These are phyloP conservation scores for Monosporascus sp. DNA, from an alignment of 2,329 filamentous ascomycete genomes.

Conservation along the genomic window DNA sequence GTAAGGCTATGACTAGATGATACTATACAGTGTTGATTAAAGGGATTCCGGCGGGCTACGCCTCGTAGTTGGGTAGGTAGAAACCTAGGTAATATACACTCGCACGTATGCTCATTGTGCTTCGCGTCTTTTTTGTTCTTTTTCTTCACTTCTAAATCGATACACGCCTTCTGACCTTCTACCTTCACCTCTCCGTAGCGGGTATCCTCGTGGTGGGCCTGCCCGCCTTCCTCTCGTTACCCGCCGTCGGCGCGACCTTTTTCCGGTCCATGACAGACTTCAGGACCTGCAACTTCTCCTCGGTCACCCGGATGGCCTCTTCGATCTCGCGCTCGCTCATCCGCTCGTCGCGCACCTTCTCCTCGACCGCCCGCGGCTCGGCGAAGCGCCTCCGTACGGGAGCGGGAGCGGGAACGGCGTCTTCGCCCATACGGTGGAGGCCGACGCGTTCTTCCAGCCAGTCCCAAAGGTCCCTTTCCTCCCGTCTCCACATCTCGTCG, in stretches of 20 bases:
- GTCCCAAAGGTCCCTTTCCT: constrained; percentile 86
- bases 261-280: constrained; percentile 65
- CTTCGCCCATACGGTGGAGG: constrained; percentile 52
- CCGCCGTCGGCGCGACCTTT: constrained; percentile 25
- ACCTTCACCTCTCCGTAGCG: constrained; percentile 9
- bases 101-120: background rate
- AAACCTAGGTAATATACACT: too few relatives aligned
- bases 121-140: background rate
- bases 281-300: constrained; percentile 73
- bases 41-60: too few relatives aligned
- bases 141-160: background rate
- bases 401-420: constrained; percentile 16
- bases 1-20: too few relatives aligned
- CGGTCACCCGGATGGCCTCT: constrained; percentile 78
- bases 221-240: constrained; percentile 1
- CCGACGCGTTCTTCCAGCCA: constrained; percentile 87
- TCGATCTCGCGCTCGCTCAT: constrained; percentile 71
- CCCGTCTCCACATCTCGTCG: constrained; percentile 84
- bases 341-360: constrained; percentile 50
- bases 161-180: background rate
- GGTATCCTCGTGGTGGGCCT: constrained; percentile 13
- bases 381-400: constrained; percentile 40
- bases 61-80: too few relatives aligned
- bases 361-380: constrained; percentile 53
- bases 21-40: too few relatives aligned